A percentile compares a stretch with the other conserved stretches of the same genome.
Evolutionary conservation across 192 early-diverging fungal species (phyloP).

Genomic region (Linnemannia zychae): DNA sequence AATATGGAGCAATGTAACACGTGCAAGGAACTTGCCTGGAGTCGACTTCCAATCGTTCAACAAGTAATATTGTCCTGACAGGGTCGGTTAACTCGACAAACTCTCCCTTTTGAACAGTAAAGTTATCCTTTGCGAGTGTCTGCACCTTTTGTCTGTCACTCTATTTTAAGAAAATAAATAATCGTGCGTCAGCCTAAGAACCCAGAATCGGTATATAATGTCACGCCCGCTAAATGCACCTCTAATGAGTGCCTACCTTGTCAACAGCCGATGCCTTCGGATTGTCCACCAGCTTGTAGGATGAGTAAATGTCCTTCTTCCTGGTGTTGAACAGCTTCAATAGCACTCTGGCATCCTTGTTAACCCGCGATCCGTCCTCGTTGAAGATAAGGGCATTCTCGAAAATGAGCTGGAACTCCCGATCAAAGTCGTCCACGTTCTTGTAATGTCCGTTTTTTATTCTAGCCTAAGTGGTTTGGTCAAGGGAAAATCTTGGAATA

Average conservation of each 20-base stretch:
- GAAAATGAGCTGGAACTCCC: slow-evolving; percentile 87
- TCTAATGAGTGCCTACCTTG: slow-evolving; percentile 12
- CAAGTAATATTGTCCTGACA: slow-evolving; percentile 34
- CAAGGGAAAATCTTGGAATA: not conserved
- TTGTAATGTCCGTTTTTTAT: slow-evolving; percentile 76
- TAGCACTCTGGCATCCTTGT: slow-evolving; percentile 78
- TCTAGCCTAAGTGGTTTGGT: slow-evolving; percentile 56
- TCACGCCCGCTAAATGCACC: not conserved
- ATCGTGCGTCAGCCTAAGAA: not conserved
- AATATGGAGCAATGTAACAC: not conserved
- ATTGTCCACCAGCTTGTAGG: slow-evolving; percentile 42
- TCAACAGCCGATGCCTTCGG: slow-evolving; percentile 12
- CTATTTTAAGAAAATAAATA: not conserved
- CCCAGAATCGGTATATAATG: not conserved
- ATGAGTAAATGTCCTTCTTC: slow-evolving; percentile 42
- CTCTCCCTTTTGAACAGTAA: slow-evolving; percentile 37
- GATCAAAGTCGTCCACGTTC: slow-evolving; percentile 78
- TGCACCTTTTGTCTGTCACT: slow-evolving; percentile 26
- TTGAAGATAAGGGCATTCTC: slow-evolving; percentile 94
- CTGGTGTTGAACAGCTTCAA: slow-evolving; percentile 53
- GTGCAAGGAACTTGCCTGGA: slow-evolving; percentile 29
- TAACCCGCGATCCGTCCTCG: slow-evolving; percentile 84
- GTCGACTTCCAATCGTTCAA: slow-evolving; percentile 45
- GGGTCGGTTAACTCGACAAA: slow-evolving; percentile 40
- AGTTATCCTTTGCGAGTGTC: slow-evolving; percentile 9